Evolutionary conservation across 164 flowering plant genomes (phyloP).

Genomic region (Nymphaea colorata): DNA sequence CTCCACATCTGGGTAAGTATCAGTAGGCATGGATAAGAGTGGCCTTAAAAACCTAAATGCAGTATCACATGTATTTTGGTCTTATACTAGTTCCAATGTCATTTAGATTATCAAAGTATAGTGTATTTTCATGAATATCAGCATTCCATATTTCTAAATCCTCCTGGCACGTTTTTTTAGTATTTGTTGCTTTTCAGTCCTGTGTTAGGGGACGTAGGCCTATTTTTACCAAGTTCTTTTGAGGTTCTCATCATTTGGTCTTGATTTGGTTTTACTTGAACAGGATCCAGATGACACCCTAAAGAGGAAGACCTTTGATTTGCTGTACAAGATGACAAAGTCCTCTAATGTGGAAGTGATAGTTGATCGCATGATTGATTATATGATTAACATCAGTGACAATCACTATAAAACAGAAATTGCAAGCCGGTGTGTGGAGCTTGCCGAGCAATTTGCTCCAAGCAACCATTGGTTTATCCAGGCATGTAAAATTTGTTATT

Average conservation of each 20-base stretch:
- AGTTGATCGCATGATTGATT: slow-evolving; percentile 95
- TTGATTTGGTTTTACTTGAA: neutral
- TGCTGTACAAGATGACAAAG: slow-evolving; percentile 94
- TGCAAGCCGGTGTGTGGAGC: slow-evolving; percentile 94
- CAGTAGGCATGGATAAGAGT: no score
- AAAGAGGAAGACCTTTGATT: slow-evolving; percentile 95
- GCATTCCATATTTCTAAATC: no score
- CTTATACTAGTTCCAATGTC: no score
- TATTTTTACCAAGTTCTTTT: neutral
- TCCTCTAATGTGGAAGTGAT: slow-evolving; percentile 97
- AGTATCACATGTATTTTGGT: no score
- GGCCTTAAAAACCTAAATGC: no score
- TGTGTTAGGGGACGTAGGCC: no score
- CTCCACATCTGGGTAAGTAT: no score
- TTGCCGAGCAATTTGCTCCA: slow-evolving; percentile 98
- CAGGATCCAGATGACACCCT: slow-evolving; percentile 99
- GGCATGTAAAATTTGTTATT: slow-evolving; percentile 24
- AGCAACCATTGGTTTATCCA: slow-evolving; percentile 98
- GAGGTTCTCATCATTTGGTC: neutral
- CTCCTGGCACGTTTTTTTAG: no score
- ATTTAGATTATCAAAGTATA: no score
- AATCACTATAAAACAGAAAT: slow-evolving; percentile 92
- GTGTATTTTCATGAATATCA: no score
- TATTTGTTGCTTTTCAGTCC: no score
- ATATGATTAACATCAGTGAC: slow-evolving; percentile 92